These are phyloP conservation scores for Mucor irregularis DNA, from an alignment of 371 early-diverging fungal genomes.

Conservation along the genomic window DNA sequence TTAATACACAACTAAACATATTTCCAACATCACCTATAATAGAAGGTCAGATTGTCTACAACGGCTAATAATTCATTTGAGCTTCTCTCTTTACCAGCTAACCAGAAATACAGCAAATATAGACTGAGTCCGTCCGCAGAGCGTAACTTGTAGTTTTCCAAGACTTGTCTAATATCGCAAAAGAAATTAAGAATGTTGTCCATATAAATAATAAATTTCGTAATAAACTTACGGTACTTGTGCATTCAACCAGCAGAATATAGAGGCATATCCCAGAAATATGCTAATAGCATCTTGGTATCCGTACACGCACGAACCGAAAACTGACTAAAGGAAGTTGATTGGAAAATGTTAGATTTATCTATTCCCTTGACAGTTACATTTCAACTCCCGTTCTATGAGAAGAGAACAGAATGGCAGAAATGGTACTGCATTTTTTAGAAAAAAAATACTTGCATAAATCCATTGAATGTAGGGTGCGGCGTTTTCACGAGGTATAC, in stretches of 20 bases:
- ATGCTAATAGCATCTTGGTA: conserved; percentile 23
- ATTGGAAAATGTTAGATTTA: not conserved
- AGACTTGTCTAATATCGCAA: conserved; percentile 43
- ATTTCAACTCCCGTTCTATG: not conserved
- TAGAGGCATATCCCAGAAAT: conserved; percentile 24
- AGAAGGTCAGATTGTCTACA: too few relatives aligned
- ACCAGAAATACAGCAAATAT: conserved; percentile 65
- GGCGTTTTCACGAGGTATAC: conserved; percentile 8
- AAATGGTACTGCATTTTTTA: not conserved
- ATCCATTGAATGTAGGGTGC: conserved; percentile 20
- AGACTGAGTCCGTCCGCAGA: conserved; percentile 57
- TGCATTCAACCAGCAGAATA: conserved; percentile 32
- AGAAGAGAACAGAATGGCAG: too few relatives aligned
- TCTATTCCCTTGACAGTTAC: not conserved
- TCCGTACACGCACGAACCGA: conserved; percentile 24
- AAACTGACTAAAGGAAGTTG: conserved; percentile 14
- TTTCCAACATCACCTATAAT: conserved; percentile 65
- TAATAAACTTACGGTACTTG: conserved; percentile 33
- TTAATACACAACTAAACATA: conserved; percentile 70
- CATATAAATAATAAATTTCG: not conserved
- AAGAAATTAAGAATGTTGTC: not conserved
- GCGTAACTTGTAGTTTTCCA: conserved; percentile 51
- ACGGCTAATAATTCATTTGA: not conserved
- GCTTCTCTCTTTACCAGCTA: conserved; percentile 44
- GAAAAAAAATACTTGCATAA: conserved; percentile 14